Evolutionary conservation across 805 yeast genomes (phyloP), one percentile per base, ranked within the genome.

Genomic region (Starmerella potacharoeniae): DNA sequence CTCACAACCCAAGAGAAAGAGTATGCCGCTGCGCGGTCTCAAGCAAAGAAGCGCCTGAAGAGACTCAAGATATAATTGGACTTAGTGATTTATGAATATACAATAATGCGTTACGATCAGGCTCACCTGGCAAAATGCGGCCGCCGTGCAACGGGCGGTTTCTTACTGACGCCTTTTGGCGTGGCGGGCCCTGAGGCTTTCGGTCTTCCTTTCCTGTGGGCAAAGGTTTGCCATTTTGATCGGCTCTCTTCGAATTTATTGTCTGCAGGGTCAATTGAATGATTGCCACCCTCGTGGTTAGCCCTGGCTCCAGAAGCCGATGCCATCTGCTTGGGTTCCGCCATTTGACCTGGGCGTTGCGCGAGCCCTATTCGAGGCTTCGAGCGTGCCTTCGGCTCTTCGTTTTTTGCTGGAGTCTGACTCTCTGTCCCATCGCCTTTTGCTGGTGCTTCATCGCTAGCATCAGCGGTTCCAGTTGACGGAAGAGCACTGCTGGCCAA

Each of bases 1-100:
- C 44, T 41, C 2, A 22, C 44, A 5, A 10, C 34, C 7, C 37
- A 41, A 30, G 58, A 55, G 41, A 53, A 56, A 48, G 61, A 55
- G 50, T 56, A 41, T 37, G 16, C 49, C 13, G 51, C 57, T 6
- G 55, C 61, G 6, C 56, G 56, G 43, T 54, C 58, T 6, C 61
- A 53, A 16, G 53, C 61, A 16, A 58, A 58, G 54, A 58, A 58
- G 41, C 57, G 61, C 31, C 9, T 52, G 42, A 58, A 58, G 55
- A 39, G 58, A 17, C 34, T 58, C 16, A 48, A 54, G 33, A 53
- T 55, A 3, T 54, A 36, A 44, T 11, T 37, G 1, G 13, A 37
- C 16, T 37, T 14, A 14, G 17, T 37, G 13, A 37, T 11, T 9
- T 37, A 37, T 37, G 13, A 11, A 14, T 14, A 16, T 16, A 6